Percentiles rank a stretch among this genome's conserved stretches.
Evolutionary conservation across 73 alveolate species (phyloP).

Genomic region (Urostyla sp.): DNA sequence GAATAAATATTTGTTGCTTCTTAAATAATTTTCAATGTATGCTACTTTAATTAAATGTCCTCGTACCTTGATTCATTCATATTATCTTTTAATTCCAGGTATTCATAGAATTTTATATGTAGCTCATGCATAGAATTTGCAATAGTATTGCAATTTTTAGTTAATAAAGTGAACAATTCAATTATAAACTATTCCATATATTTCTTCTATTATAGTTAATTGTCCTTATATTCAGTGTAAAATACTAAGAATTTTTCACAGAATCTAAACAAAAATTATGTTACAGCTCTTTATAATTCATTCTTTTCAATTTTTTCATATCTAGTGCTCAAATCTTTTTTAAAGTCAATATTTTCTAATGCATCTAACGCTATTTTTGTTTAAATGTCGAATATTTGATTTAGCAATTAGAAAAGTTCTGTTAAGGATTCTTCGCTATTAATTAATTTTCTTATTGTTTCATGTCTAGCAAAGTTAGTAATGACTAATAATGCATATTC

Average conservation of each 20-base stretch:
- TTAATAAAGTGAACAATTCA: not conserved
- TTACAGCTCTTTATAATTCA: constrained; percentile 26
- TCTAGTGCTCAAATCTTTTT: too few relatives aligned
- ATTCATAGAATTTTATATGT: constrained; percentile 17
- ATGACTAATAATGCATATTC: constrained; percentile 49
- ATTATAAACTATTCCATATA: constrained; percentile 52
- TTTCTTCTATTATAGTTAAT: constrained; percentile 15
- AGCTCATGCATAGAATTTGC: constrained; percentile 12
- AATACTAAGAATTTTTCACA: constrained; percentile 55
- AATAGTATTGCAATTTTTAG: constrained; percentile 10
- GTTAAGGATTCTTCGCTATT: constrained; percentile 26
- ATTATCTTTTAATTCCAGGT: constrained; percentile 19
- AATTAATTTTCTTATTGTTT: constrained; percentile 44
- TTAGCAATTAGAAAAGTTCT: constrained; percentile 24
- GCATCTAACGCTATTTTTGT: constrained; percentile 32
- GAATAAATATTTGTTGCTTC: constrained; percentile 47
- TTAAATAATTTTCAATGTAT: constrained; percentile 10
- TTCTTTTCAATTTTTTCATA: too few relatives aligned
- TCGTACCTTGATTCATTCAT: constrained; percentile 19
- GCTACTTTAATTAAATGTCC: constrained; percentile 33
- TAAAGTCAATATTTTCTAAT: constrained; percentile 11
- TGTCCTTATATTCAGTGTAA: constrained; percentile 50
- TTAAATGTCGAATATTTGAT: constrained; percentile 21
- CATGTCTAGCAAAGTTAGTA: constrained; percentile 53
- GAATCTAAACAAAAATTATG: constrained; percentile 35